Evolutionary conservation across 2,329 filamentous ascomycete species (phyloP).

Genomic region (Scytalidium sp.): DNA sequence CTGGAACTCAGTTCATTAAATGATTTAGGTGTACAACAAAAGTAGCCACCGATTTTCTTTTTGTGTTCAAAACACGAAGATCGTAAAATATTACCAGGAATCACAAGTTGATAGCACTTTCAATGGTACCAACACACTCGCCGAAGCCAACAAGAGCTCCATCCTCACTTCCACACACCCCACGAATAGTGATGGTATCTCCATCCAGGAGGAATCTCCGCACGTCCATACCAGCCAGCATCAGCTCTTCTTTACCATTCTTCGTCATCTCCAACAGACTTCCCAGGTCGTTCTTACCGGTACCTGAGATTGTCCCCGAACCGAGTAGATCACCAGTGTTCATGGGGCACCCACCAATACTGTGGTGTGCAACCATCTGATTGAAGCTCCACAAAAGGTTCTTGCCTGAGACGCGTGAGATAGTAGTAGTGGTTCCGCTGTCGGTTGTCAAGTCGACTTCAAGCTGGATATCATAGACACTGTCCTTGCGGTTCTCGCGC

Average conservation of each 20-base stretch:
- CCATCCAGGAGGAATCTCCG: constrained; percentile 73
- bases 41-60: too few species aligned
- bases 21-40: too few species aligned
- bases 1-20: too few species aligned
- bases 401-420: constrained; percentile 58
- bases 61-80: too few species aligned
- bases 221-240: constrained; percentile 61
- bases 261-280: constrained; percentile 71
- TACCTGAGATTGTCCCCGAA: constrained; percentile 75
- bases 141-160: constrained; percentile 74
- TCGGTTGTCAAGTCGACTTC: constrained; percentile 60
- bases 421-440: constrained; percentile 49
- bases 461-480: constrained; percentile 67
- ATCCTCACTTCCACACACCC: constrained; percentile 59
- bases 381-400: constrained; percentile 80
- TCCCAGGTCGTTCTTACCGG: constrained; percentile 51
- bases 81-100: too few species aligned
- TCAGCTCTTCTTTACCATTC: constrained; percentile 63
- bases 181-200: constrained; percentile 65
- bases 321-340: constrained; percentile 72
- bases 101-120: constrained; percentile 14
- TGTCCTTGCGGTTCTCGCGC: constrained; percentile 54
- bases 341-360: constrained; percentile 72
- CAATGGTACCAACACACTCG: constrained; percentile 63
- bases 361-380: constrained; percentile 80